Evolutionary conservation across 768 basidiomycete species (phyloP), one percentile per base, ranked within the genome.

Genomic region (Cystobasidium onofrii): DNA sequence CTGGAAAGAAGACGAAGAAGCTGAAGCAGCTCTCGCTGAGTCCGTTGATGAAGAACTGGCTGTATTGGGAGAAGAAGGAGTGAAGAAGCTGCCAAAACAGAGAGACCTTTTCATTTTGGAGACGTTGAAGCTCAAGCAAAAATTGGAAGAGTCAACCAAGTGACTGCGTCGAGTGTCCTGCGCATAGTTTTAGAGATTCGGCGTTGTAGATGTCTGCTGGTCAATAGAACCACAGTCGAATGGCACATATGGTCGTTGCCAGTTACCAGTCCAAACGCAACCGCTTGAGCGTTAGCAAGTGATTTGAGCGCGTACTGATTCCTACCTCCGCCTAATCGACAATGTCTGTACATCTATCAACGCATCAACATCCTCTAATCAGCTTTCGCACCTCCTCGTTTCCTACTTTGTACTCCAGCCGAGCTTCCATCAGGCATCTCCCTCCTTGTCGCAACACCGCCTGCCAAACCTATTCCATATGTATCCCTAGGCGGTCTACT

Each of bases 301-400:
- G 20, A 9, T 50, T 20, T 50, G 20, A 20, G 6, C 9, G 7
- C 23, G 20, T 27, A 64, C 63, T 64, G 20, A 7, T 9, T 64
- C 33, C 17, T n/a, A 61, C 60, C n/a, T 61, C 25, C 60, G 10
- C 60, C 15, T 2, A 57, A 57, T 33, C 7, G 12, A 57, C 25
- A 57, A 6, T 33, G 31, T 33, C 54, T 25, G 18, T 25, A 57
- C 12, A 63, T n/a, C 17, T n/a, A n/a, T 31, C 10, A 63, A 15
- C 41, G 44, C n/a, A 18, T 67, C 3, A 7, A 12, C 57, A 7
- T 23, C 7, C 9, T 60, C 25, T 60, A 60, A 33, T 61, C 61
- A 54, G 63, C 63, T 41, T 52, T 34, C 69, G 66, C 74, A 54
- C 20, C 67, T 43, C 65, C 74, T 46, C 67, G 52, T 57, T 67